These are phyloP conservation scores for Calonectria multiphialidica DNA, from an alignment of 2,329 filamentous ascomycete species.

Conservation along the genomic window DNA sequence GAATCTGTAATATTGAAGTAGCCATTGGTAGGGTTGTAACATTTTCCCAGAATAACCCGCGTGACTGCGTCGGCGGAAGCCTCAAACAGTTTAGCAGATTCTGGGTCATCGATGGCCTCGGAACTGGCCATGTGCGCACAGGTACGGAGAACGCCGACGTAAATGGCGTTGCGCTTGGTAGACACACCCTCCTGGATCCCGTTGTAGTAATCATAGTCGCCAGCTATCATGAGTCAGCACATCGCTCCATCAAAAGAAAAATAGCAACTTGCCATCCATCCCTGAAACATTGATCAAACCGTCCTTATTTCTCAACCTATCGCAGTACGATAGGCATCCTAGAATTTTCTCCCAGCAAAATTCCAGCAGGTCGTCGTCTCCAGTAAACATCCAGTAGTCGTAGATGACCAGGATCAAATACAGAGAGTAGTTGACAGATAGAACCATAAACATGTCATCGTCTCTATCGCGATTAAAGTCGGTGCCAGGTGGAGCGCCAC, in stretches of 20 bases:
- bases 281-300: neutral
- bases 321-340: neutral
- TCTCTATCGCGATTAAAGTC: conserved; percentile 4
- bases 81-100: neutral
- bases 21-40: neutral
- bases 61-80: neutral
- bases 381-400: conserved; percentile 5
- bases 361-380: neutral
- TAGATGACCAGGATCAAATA: conserved; percentile 5
- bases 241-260: fast-evolving
- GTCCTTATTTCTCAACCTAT: neutral
- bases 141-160: neutral
- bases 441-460: neutral
- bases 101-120: neutral
- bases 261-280: neutral
- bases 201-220: neutral
- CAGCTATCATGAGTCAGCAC: neutral
- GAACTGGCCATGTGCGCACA: neutral
- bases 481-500: neutral
- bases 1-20: conserved; percentile 15
- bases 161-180: conserved; percentile 5
- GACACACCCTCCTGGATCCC: neutral
- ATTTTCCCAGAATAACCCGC: neutral
- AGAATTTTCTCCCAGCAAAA: neutral
- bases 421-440: conserved; percentile 8